Evolutionary conservation across 192 early-diverging fungal species (phyloP), one percentile per base, ranked within the genome.

Genomic region (Podila clonocystis): DNA sequence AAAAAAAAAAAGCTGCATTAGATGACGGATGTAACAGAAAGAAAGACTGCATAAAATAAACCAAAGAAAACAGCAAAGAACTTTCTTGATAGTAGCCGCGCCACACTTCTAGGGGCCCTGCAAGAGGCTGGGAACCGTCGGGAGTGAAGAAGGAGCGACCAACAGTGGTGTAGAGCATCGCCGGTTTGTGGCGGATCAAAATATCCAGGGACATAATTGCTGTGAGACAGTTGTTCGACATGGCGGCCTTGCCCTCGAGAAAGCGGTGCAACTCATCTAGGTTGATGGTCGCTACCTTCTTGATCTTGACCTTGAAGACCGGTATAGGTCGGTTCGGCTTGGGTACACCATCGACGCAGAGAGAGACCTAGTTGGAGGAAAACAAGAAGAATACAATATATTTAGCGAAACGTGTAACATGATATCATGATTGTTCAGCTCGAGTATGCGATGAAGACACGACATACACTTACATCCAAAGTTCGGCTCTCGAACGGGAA

Each of bases 101-200:
- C 96, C 97, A 97, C 7, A 96, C 90, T 85, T 97, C 94, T 26
- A 92, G 87, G 19, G 96, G 94, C 49, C 95, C 93, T 3, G 73
- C 82, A 0, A 90, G 86, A 30, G 65, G 58, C 48, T 55, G 61
- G 3, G 82, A 72, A 68, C 86, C 87, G 12, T 89, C 85, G n/a
- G 92, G 89, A 1, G 95, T 98, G 73, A 94, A 98, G 86, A 99
- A 98, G 38, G 95, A 98, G 1, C 96, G 88, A 19, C 94, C 92
- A 58, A 96, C 93, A 33, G 91, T 94, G 20, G 90, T 87, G 76
- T 95, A 95, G 38, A 86, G 80, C 62, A 92, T 82, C 15, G 94
- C 91, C n/a, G 96, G 91, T 1, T 91, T 77, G 58, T 97, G 94
- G 22, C 95, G 89, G 59, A 99, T 90, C 0, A 96, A 84, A 12